Evolutionary conservation across 495 filamentous ascomycete species (phyloP), one percentile per base, ranked within the genome.

Genomic region (Jackrogersella multiformis): DNA sequence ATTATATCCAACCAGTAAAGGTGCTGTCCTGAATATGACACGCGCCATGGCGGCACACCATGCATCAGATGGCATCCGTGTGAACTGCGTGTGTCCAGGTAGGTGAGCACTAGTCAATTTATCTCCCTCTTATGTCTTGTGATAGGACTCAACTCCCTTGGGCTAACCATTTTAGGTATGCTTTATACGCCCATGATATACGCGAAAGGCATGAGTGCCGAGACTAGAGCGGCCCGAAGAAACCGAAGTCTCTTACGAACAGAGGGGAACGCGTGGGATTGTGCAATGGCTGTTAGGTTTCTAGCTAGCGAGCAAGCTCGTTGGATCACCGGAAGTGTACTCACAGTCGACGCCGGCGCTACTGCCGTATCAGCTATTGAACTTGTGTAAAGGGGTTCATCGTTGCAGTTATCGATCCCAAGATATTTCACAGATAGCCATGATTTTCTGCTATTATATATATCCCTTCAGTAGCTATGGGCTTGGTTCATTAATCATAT

Each of bases 161-260:
- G 28, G 16, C 59, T 68, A 60, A 71, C 57, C 8, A 13, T 5
- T 5, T 23, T 21, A 53, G 54, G 73, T 52, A 86, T 86, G 82
- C 75, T 88, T 4, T 88, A 82, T 55, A 87, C 84, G n/a, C 84
- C 86, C 0, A 87, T 87, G 85, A 83, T 87, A 77, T 83, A 83
- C 61, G 76, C 70, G 1, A 73, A 76, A 5, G 84, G 82, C 0
- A 86, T 87, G 81, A 82, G 72, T 24, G 74, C 80, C 18, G 80
- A 85, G 57, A 72, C 75, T 5, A 63, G 86, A 54, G 75, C 80
- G 36, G 78, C 81, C 18, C 69, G 86, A 26, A 78, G 74, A 28
- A 76, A 78, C 34, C 66, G 81, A 35, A 87, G 82, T 69, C 71
- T 88, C 30, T 68, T 87, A n/a, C 74, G 74, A 0, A 84, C 80